A percentile compares a stretch with the other conserved stretches of the same genome.
These are phyloP conservation scores for Ilyonectria robusta DNA, from an alignment of 2,329 filamentous ascomycete genomes.

Conservation along the genomic window DNA sequence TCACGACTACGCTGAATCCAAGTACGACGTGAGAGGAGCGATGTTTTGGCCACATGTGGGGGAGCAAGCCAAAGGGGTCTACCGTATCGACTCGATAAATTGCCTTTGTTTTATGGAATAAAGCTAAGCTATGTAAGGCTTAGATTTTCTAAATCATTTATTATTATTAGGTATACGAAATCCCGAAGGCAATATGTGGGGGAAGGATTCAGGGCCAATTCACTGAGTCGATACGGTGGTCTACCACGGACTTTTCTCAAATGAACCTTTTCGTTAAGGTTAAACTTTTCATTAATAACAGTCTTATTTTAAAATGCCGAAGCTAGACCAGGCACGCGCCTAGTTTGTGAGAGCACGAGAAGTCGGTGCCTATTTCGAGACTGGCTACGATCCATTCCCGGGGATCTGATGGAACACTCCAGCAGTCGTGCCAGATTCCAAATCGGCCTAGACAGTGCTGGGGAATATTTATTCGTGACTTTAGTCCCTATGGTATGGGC, in stretches of 20 bases:
- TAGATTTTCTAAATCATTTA: too few relatives aligned
- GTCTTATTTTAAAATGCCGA: background rate
- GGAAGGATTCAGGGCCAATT: too few relatives aligned
- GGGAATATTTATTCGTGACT: background rate
- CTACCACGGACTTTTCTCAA: background rate
- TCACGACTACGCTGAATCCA: too few relatives aligned
- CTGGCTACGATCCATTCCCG: background rate
- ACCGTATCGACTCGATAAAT: background rate
- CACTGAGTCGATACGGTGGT: too few relatives aligned
- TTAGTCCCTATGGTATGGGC: background rate
- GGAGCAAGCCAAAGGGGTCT: background rate
- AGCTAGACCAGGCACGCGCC: background rate
- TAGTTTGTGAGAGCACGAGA: too few relatives aligned
- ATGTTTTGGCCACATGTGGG: background rate
- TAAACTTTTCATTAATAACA: constrained; percentile 5
- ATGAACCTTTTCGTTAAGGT: constrained; percentile 29
- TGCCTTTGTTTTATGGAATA: too few relatives aligned
- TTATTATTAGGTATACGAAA: too few relatives aligned
- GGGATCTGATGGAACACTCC: too few relatives aligned
- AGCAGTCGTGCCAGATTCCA: background rate
- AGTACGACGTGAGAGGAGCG: background rate
- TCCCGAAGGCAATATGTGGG: too few relatives aligned
- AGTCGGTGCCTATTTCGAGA: background rate
- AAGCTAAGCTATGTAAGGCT: too few relatives aligned
- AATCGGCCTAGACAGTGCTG: background rate